Percentiles rank a stretch among this genome's conserved stretches.
Evolutionary conservation across 1,284 basidiomycete species (phyloP).

Genomic region (Xanthoconium separans): DNA sequence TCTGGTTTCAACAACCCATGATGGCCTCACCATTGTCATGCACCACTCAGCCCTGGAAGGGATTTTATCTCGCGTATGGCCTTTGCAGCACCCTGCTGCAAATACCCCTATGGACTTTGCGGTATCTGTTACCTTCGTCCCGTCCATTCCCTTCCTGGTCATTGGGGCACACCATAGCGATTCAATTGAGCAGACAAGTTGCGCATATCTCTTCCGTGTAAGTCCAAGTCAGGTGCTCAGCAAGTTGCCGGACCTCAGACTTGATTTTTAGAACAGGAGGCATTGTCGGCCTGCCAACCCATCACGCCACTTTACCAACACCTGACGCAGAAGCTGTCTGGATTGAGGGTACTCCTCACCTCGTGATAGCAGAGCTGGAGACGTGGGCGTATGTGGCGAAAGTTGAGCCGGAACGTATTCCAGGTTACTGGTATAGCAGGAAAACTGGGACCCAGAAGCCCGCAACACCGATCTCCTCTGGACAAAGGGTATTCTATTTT

Average conservation of each 20-base stretch:
- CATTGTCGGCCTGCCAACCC: slow-evolving; percentile 27
- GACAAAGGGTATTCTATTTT: slow-evolving; percentile 47
- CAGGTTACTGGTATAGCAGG: slow-evolving; percentile 59
- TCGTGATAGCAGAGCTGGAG: slow-evolving; percentile 49
- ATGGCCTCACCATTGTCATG: slow-evolving; percentile 3
- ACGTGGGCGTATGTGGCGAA: slow-evolving; percentile 41
- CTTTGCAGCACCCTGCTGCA: slow-evolving; percentile 43
- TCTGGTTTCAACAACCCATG: neutral
- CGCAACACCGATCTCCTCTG: slow-evolving; percentile 38
- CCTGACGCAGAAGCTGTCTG: slow-evolving; percentile 45
- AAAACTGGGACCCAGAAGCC: slow-evolving; percentile 32
- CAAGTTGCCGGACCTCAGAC: neutral
- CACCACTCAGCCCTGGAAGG: slow-evolving; percentile 27
- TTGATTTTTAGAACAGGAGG: slow-evolving; percentile 8
- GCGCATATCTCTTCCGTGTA: slow-evolving; percentile 10
- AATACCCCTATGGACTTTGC: slow-evolving; percentile 45
- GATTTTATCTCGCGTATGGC: slow-evolving; percentile 38
- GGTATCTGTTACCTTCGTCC: slow-evolving; percentile 21
- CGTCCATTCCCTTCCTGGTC: slow-evolving; percentile 31
- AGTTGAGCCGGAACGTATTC: slow-evolving; percentile 44
- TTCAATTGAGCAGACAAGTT: slow-evolving; percentile 3
- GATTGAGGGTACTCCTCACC: slow-evolving; percentile 45
- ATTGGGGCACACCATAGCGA: slow-evolving; percentile 9
- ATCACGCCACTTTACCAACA: slow-evolving; percentile 41
- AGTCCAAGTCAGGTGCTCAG: slow-evolving; percentile 1